These are phyloP conservation scores for Aspergillus cavernicola DNA, from an alignment of 495 filamentous ascomycete genomes.

Conservation along the genomic window DNA sequence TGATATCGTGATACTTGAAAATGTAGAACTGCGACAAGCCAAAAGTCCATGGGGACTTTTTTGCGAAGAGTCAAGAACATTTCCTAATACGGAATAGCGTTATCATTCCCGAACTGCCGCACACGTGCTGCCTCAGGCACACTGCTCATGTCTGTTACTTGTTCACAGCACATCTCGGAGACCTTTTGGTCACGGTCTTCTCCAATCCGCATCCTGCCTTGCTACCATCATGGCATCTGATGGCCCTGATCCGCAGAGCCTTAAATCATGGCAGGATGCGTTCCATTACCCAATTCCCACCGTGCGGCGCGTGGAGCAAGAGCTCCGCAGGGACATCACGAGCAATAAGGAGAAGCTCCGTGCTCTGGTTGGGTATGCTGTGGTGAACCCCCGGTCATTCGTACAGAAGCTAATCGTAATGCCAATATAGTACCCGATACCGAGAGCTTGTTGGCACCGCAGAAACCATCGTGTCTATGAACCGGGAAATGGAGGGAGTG, in stretches of 20 bases:
- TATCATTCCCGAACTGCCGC: background rate
- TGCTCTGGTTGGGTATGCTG: constrained; percentile 75
- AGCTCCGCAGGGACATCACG: constrained; percentile 61
- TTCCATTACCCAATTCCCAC: constrained; percentile 63
- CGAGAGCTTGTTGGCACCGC: constrained; percentile 89
- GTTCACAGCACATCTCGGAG: constrained; percentile 1
- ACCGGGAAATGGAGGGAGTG: constrained; percentile 66
- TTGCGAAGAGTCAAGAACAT: constrained; percentile 12
- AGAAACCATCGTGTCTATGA: constrained; percentile 88
- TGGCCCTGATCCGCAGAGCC: constrained; percentile 53
- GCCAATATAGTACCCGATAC: constrained; percentile 65
- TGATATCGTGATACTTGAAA: background rate
- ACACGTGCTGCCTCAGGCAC: constrained; percentile 25
- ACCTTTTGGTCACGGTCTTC: background rate
- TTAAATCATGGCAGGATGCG: constrained; percentile 64
- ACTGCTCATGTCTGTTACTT: background rate
- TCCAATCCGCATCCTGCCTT: constrained; percentile 1
- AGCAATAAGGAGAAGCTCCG: constrained; percentile 86
- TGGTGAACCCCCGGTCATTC: background rate
- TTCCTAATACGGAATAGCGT: constrained; percentile 8
- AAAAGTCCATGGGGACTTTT: constrained; percentile 8
- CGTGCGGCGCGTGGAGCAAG: constrained; percentile 59
- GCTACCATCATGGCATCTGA: constrained; percentile 50
- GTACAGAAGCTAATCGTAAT: constrained; percentile 12
- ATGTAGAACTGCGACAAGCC: too few relatives aligned